These are phyloP conservation scores for Plasmodium gonderi DNA, from an alignment of 169 alveolate genomes.

Conservation along the genomic window DNA sequence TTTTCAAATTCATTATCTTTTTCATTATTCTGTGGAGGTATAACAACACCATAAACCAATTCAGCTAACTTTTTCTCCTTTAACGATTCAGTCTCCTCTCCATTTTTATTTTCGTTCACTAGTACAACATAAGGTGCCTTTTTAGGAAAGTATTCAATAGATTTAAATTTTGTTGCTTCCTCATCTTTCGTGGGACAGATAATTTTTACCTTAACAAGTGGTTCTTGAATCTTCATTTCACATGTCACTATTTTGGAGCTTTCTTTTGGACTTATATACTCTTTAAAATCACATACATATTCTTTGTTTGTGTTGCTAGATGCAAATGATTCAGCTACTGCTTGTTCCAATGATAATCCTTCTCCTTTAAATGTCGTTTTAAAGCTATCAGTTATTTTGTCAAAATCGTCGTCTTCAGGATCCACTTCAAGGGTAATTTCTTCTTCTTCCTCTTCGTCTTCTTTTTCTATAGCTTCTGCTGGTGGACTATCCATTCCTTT, in stretches of 20 bases:
- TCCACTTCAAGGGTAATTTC: neutral
- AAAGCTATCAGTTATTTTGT: neutral
- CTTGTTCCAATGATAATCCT: neutral
- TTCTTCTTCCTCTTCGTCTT: neutral
- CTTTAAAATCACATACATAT: constrained; percentile 56
- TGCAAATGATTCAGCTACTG: neutral
- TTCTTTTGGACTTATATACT: constrained; percentile 5
- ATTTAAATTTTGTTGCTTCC: neutral
- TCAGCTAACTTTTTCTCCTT: constrained; percentile 33
- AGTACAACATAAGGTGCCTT: constrained; percentile 52
- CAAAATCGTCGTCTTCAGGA: neutral
- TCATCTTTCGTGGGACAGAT: constrained; percentile 19
- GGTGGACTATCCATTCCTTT: constrained; percentile 8
- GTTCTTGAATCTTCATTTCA: constrained; percentile 20
- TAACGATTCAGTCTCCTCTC: neutral
- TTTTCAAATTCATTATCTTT: constrained; percentile 14
- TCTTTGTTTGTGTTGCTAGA: constrained; percentile 48
- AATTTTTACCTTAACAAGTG: constrained; percentile 42
- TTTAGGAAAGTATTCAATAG: constrained; percentile 24
- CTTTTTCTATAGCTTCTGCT: neutral
- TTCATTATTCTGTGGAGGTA: neutral
- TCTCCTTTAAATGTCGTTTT: constrained; percentile 5
- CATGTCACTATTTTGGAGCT: neutral
- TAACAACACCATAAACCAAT: constrained; percentile 20
- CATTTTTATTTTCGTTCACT: neutral